Conservation (phyloP, 441 rosid species). For the Gossypium laxum region DNA sequence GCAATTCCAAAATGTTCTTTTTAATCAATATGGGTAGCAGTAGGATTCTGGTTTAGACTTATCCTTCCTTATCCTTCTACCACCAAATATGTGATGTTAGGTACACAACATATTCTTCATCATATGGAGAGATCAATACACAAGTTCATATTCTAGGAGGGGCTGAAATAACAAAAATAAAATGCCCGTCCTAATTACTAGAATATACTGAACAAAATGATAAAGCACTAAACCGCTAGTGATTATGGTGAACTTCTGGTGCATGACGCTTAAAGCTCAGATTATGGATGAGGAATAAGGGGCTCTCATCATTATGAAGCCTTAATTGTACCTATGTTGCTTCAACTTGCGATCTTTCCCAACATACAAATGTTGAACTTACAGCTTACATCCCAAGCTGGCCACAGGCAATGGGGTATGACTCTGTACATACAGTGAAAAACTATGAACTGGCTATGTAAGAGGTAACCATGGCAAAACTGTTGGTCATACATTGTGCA, state of each 20-base stretch:
- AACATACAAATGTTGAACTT: background rate
- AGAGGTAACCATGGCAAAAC: background rate
- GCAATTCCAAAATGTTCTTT: slow-evolving; percentile 15
- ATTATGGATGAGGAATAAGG: background rate
- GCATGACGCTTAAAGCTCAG: background rate
- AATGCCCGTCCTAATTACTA: background rate
- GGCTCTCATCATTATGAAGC: background rate
- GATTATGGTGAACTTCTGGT: background rate
- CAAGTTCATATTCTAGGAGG: background rate
- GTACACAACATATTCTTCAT: background rate
- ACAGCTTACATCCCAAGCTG: background rate
- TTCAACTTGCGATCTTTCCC: background rate
- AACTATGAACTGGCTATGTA: background rate
- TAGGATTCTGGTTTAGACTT: background rate
- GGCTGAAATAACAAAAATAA: background rate
- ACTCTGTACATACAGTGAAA: background rate
- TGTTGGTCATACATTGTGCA: background rate
- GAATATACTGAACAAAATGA: background rate
- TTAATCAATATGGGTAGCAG: background rate
- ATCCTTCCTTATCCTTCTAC: background rate
- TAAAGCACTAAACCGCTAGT: background rate
- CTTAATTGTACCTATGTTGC: background rate
- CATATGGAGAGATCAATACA: background rate
- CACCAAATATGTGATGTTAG: background rate
- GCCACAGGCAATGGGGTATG: background rate